phyloP scores from a whole-genome alignment of 2,329 filamentous ascomycete genomes.

The Leptographium radiaticola region DNA sequence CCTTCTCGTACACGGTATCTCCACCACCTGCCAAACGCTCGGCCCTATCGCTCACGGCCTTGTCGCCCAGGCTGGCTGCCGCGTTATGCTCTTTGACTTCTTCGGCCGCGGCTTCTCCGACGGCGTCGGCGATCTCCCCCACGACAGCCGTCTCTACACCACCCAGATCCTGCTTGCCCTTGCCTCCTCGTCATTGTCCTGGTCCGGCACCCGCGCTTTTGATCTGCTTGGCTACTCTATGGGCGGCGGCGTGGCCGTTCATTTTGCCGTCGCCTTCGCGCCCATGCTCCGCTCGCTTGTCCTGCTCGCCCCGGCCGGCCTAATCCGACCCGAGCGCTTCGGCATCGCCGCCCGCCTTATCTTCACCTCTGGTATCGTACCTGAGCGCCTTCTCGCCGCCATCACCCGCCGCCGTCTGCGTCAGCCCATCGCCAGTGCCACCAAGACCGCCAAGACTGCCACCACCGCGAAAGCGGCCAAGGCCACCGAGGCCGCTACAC shows the following conservation, averaged over 20 bases:
- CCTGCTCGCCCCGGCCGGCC: constrained; percentile 65
- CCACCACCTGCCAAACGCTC: constrained; percentile 65
- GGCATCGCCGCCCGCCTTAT: constrained; percentile 34
- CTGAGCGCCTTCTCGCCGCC: constrained; percentile 34
- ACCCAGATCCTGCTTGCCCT: constrained; percentile 60
- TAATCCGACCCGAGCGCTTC: constrained; percentile 48
- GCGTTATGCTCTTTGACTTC: constrained; percentile 70
- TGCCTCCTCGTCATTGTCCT: constrained; percentile 54
- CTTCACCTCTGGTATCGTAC: constrained; percentile 41
- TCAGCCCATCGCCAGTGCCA: constrained; percentile 31
- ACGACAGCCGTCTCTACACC: constrained; percentile 61
- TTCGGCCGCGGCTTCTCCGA: constrained; percentile 58
- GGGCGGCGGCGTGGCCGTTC: constrained; percentile 63
- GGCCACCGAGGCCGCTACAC: not conserved
- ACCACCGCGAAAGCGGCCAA: not conserved
- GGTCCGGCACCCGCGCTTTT: constrained; percentile 48
- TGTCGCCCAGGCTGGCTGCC: constrained; percentile 49
- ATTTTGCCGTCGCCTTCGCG: constrained; percentile 63
- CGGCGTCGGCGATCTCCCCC: constrained; percentile 50
- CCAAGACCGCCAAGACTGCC: not conserved
- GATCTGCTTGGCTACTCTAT: constrained; percentile 68
- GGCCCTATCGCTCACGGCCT: constrained; percentile 53
- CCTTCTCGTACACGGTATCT: constrained; percentile 71
- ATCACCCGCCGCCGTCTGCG: constrained; percentile 36
- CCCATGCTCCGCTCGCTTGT: constrained; percentile 55